Evolutionary conservation across 441 rosid species (phyloP).

Genomic region (Croton setiger): DNA sequence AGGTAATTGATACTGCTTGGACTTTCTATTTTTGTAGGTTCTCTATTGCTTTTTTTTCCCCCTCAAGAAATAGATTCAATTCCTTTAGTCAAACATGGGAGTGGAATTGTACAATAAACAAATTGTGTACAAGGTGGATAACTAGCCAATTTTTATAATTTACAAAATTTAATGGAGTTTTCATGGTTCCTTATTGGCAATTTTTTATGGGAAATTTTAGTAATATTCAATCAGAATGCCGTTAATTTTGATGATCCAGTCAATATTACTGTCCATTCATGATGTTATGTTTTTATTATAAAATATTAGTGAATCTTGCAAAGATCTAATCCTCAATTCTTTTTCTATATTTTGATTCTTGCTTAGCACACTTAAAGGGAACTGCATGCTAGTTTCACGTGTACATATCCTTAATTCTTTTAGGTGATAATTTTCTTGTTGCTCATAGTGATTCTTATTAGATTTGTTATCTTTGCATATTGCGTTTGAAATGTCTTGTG

Average conservation of each 20-base stretch:
- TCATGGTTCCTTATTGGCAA: not conserved
- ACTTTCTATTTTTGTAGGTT: not conserved
- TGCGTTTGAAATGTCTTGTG: not conserved
- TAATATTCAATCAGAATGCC: not conserved
- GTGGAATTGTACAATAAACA: too few relatives aligned
- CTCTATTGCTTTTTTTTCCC: not conserved
- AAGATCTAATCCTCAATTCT: not conserved
- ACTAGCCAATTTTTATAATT: too few relatives aligned
- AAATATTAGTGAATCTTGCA: not conserved
- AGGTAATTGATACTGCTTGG: conserved; percentile 43
- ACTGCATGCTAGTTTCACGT: not conserved
- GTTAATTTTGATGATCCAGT: not conserved
- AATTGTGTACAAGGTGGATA: too few relatives aligned
- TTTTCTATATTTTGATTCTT: too few relatives aligned
- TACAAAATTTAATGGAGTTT: not conserved
- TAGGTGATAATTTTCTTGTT: not conserved
- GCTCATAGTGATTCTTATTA: not conserved
- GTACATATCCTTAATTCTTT: not conserved
- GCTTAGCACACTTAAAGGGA: too few relatives aligned
- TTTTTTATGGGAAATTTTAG: conserved; percentile 1
- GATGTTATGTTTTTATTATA: not conserved
- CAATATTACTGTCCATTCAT: not conserved
- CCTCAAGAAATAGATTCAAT: not conserved
- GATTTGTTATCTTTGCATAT: not conserved
- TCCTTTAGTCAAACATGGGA: too few relatives aligned